Evolutionary conservation across 108 stramenopile genomes (phyloP).

Genomic region (Nannochloropsis oceanica): DNA sequence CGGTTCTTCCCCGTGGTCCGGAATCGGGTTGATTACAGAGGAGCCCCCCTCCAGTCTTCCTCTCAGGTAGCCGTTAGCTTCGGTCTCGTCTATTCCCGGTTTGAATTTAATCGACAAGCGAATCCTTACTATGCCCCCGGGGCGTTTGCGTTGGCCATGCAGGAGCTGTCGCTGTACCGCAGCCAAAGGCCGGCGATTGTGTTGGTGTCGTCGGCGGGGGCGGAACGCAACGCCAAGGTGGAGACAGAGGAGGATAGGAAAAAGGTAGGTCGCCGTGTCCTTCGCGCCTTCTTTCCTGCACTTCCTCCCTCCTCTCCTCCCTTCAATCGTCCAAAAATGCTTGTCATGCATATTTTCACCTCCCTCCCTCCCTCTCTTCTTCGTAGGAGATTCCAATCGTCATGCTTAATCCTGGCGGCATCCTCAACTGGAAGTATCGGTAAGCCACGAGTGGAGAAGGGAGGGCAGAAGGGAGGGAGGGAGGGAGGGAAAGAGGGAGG

Average conservation of each 20-base stretch:
- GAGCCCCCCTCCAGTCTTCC: background rate
- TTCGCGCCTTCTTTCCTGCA: background rate
- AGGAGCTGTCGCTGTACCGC: slow-evolving; percentile 10
- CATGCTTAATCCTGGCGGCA: slow-evolving; percentile 20
- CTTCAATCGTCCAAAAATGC: no score
- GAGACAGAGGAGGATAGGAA: background rate
- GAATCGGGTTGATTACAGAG: slow-evolving; percentile 13
- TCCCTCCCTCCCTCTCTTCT: background rate
- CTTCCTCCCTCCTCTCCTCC: background rate
- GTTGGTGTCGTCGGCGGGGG: slow-evolving; percentile 22
- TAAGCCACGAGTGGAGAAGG: background rate
- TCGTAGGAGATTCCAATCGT: slow-evolving; percentile 25
- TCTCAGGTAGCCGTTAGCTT: background rate
- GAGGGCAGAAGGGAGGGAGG: background rate
- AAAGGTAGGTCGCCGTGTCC: background rate
- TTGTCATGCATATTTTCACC: background rate
- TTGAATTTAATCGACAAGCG: slow-evolving; percentile 17
- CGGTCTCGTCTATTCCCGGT: slow-evolving; percentile 19
- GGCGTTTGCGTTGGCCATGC: slow-evolving; percentile 8
- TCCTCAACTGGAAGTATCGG: slow-evolving; percentile 27
- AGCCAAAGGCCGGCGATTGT: slow-evolving; percentile 8
- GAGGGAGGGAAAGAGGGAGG: background rate
- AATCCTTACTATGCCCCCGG: slow-evolving; percentile 13
- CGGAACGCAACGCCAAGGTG: slow-evolving; percentile 8
- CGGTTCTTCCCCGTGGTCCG: slow-evolving; percentile 15